Evolutionary conservation across 352 stramenopile species (phyloP).

Genomic region (Pythium periplocum): DNA sequence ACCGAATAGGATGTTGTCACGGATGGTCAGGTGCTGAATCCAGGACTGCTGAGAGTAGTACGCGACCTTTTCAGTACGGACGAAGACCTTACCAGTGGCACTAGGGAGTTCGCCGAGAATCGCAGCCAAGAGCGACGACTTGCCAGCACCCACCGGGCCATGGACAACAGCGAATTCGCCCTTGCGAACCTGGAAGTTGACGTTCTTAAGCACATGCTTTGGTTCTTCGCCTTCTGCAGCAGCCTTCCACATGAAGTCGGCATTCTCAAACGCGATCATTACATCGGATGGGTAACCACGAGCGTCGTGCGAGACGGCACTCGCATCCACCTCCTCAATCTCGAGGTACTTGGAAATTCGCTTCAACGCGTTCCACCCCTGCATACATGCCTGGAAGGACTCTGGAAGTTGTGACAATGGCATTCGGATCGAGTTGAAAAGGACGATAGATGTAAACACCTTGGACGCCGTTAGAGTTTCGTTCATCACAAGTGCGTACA

Average conservation of each 20-base stretch:
- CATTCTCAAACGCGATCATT: slow-evolving; percentile 4
- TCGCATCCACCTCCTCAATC: slow-evolving; percentile 5
- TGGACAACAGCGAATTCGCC: slow-evolving; percentile 45
- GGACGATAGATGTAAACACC: slow-evolving; percentile 42
- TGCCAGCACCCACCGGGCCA: slow-evolving; percentile 13
- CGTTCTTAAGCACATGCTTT: slow-evolving; percentile 30
- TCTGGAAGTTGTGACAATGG: slow-evolving; percentile 25
- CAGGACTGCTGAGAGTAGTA: slow-evolving; percentile 90
- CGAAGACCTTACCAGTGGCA: slow-evolving; percentile 26
- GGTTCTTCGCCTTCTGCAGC: slow-evolving; percentile 2
- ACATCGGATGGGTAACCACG: slow-evolving; percentile 6
- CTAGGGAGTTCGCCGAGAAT: slow-evolving; percentile 78
- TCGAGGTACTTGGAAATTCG: slow-evolving; percentile 26
- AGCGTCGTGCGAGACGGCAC: slow-evolving; percentile 1
- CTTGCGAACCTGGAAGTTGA: slow-evolving; percentile 25
- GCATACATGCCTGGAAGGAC: slow-evolving; percentile 20
- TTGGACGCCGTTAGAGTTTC: slow-evolving; percentile 30
- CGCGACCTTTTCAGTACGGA: slow-evolving; percentile 27
- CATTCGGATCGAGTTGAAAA: slow-evolving; percentile 35
- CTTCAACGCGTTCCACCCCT: slow-evolving; percentile 26
- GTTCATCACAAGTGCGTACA: slow-evolving; percentile 28
- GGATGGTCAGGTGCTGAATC: slow-evolving; percentile 93
- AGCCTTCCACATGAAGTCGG: slow-evolving; percentile 11
- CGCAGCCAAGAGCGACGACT: slow-evolving; percentile 37
- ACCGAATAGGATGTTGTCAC: slow-evolving; percentile 95